Conservation (phyloP, 2,329 filamentous ascomycete genomes). For the Cytospora chrysosperma region DNA sequence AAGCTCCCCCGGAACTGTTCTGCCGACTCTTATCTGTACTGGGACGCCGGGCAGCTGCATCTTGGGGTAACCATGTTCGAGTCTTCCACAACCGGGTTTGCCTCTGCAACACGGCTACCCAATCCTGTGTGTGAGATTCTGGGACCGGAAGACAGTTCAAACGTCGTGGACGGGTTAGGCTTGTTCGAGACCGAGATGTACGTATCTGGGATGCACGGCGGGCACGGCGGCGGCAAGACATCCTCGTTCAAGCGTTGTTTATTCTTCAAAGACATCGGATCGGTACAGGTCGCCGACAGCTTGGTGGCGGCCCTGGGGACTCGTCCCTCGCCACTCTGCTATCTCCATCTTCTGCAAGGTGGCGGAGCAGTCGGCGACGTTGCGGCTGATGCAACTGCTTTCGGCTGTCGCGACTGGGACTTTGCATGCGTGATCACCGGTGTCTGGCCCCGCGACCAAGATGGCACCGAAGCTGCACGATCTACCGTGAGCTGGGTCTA, state of each 20-base stretch:
- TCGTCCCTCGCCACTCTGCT: conserved; percentile 55
- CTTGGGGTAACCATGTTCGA: conserved; percentile 54
- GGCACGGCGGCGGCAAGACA: conserved; percentile 57
- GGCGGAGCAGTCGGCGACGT: conserved; percentile 51
- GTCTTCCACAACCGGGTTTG: conserved; percentile 31
- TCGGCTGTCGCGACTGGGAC: conserved; percentile 63
- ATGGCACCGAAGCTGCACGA: conserved; percentile 42
- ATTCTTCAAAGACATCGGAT: conserved; percentile 52
- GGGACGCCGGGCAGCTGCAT: conserved; percentile 42
- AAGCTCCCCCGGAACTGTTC: conserved; percentile 45
- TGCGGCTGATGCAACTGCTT: conserved; percentile 49
- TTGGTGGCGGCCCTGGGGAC: conserved; percentile 46
- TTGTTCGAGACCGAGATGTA: conserved; percentile 62
- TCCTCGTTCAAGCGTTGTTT: conserved; percentile 65
- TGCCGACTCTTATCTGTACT: conserved; percentile 57
- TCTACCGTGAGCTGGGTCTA: conserved; percentile 56
- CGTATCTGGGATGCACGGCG: conserved; percentile 58
- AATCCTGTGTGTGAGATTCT: conserved; percentile 28
- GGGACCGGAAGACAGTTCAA: conserved; percentile 34
- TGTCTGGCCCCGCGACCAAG: conserved; percentile 56
- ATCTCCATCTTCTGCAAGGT: conserved; percentile 62
- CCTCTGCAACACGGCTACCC: conserved; percentile 21
- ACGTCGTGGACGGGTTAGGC: conserved; percentile 45
- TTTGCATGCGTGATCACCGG: conserved; percentile 65
- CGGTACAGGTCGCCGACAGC: conserved; percentile 31